Evolutionary conservation across 805 yeast genomes (phyloP).

Genomic region (Yarrowia sp.): DNA sequence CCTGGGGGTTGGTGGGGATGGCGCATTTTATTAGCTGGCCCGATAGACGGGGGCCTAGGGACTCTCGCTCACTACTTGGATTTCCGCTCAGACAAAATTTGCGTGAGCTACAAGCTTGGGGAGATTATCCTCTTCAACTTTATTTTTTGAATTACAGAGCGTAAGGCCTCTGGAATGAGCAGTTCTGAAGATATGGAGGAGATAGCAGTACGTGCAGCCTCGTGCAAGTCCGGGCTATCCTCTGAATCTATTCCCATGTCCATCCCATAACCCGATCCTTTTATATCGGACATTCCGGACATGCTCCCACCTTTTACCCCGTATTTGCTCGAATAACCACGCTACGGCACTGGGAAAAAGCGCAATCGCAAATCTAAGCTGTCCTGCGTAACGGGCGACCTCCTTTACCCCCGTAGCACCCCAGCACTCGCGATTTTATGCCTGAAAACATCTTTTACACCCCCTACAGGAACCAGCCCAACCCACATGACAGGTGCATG

Average conservation of each 20-base stretch:
- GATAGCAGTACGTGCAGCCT: too few relatives aligned
- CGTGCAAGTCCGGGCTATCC: too few relatives aligned
- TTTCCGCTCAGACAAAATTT: background rate
- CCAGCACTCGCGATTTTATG: background rate
- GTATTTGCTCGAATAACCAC: too few relatives aligned
- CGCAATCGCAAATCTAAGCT: background rate
- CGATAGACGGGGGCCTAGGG: background rate
- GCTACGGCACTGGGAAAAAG: background rate
- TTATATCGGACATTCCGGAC: too few relatives aligned
- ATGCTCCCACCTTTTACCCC: too few relatives aligned
- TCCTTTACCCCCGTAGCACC: background rate
- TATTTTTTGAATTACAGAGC: background rate
- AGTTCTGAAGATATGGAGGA: too few relatives aligned
- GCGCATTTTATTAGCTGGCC: background rate
- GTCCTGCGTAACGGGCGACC: background rate
- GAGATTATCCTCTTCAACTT: background rate
- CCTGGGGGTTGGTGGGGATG: too few relatives aligned
- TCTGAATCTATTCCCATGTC: too few relatives aligned
- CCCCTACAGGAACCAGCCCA: background rate
- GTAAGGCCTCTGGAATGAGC: too few relatives aligned
- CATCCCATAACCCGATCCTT: too few relatives aligned
- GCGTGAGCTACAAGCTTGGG: background rate
- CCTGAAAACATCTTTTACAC: background rate
- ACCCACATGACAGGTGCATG: slow-evolving; percentile 21
- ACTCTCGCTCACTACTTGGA: background rate